These are phyloP conservation scores for Phytophthora foliorum DNA, from an alignment of 352 stramenopile genomes.

Conservation along the genomic window DNA sequence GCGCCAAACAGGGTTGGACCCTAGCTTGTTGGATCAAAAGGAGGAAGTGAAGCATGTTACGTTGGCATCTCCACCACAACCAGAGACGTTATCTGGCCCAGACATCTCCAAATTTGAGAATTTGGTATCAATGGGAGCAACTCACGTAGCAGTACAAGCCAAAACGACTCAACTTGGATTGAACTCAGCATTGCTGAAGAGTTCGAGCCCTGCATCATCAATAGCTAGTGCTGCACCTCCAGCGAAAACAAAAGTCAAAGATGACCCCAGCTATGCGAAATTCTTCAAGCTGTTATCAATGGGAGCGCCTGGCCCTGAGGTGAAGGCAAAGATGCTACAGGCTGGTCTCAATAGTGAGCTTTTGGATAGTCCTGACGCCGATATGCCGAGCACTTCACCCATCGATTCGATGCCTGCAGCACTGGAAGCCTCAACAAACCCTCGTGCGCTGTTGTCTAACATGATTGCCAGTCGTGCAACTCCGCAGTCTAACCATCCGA, in stretches of 20 bases:
- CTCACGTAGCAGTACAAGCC: conserved; percentile 61
- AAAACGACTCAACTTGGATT: conserved; percentile 80
- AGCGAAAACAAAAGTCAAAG: conserved; percentile 45
- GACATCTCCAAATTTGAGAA: conserved; percentile 74
- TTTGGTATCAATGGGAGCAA: conserved; percentile 69
- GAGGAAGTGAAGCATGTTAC: conserved; percentile 27
- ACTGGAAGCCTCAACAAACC: conserved; percentile 22
- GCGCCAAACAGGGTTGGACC: conserved; percentile 67
- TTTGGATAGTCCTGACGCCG: conserved; percentile 69
- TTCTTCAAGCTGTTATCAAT: conserved; percentile 79
- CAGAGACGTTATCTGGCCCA: conserved; percentile 3
- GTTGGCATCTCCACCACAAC: neutral
- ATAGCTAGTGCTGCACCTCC: neutral
- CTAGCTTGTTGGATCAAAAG: conserved; percentile 55
- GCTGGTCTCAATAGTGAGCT: conserved; percentile 89
- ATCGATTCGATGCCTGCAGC: neutral
- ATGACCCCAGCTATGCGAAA: conserved; percentile 69
- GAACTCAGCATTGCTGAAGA: conserved; percentile 61
- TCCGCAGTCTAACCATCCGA: conserved; percentile 8
- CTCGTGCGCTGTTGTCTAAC: conserved; percentile 18
- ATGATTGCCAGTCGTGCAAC: conserved; percentile 14
- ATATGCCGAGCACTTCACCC: conserved; percentile 32
- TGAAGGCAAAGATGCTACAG: conserved; percentile 72
- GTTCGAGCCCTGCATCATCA: neutral
- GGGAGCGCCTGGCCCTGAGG: conserved; percentile 57